Conservation (phyloP, 305 asterid species). For the Solanum hybrid region DNA sequence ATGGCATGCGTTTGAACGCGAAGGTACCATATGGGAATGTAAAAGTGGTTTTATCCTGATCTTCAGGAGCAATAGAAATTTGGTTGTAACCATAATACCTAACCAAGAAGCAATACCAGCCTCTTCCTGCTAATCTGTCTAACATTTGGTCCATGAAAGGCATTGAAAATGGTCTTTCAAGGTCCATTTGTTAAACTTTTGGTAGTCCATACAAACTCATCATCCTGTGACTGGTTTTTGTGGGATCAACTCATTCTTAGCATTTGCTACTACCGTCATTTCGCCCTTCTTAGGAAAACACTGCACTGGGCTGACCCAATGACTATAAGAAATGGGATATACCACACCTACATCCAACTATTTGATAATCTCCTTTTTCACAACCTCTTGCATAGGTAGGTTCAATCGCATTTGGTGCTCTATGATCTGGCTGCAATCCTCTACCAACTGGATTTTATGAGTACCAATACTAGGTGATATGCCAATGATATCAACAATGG, state of each 20-base stretch:
- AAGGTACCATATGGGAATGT: neutral
- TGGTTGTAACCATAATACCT: neutral
- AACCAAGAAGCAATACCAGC: neutral
- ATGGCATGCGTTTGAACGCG: neutral
- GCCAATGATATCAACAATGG: neutral
- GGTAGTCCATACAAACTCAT: neutral
- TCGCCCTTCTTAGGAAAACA: neutral
- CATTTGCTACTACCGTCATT: neutral
- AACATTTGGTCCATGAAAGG: neutral
- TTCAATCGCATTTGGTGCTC: neutral
- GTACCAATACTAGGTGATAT: neutral
- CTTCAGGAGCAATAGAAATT: neutral
- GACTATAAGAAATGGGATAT: neutral
- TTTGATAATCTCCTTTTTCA: neutral
- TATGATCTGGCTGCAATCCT: neutral
- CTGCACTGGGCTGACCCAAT: neutral
- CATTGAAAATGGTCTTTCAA: neutral
- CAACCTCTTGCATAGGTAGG: neutral
- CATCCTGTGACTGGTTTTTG: neutral
- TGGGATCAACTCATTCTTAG: neutral
- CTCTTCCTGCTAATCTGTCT: neutral
- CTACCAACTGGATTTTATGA: neutral
- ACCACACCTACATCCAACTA: neutral
- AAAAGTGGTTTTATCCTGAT: too few species aligned
- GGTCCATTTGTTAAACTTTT: neutral